Conservation (phyloP, 352 stramenopile species). For the Salisapilia sapeloensis region DNA sequence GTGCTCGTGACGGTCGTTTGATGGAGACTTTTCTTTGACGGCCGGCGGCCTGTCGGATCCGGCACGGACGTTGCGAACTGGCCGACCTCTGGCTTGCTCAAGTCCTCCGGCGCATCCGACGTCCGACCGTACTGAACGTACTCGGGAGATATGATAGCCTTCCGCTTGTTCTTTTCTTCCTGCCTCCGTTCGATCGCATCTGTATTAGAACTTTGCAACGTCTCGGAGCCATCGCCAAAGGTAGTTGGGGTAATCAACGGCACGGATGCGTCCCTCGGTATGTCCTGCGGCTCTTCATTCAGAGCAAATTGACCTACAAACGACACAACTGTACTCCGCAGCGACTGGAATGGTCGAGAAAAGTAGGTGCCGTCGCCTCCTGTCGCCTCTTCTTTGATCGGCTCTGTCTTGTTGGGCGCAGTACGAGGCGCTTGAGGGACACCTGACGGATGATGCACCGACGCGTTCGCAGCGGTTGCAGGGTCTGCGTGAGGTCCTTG, state of each 20-base stretch:
- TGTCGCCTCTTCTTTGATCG: not conserved
- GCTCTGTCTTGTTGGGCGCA: not conserved
- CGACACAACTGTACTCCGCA: conserved; percentile 30
- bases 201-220: conserved; percentile 4
- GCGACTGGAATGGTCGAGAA: conserved; percentile 20
- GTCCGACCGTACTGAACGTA: conserved; percentile 53
- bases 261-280: too few species aligned
- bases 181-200: conserved; percentile 20
- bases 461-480: conserved; percentile 1
- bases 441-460: not conserved
- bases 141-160: conserved; percentile 64
- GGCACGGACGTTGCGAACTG: conserved; percentile 33
- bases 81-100: too few species aligned
- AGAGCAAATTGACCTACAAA: conserved; percentile 17
- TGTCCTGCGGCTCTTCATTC: conserved; percentile 1
- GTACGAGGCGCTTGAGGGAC: not conserved
- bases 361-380: conserved; percentile 13
- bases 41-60: conserved; percentile 35
- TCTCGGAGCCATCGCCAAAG: not conserved
- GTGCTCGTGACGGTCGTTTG: conserved; percentile 9
- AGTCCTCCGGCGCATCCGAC: too few species aligned
- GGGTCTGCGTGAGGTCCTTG: conserved; percentile 44
- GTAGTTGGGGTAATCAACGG: too few species aligned
- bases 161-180: conserved; percentile 70
- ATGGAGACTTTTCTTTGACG: conserved; percentile 51